These are phyloP conservation scores for Santalum album DNA, from an alignment of 164 flowering plant genomes.

Conservation along the genomic window DNA sequence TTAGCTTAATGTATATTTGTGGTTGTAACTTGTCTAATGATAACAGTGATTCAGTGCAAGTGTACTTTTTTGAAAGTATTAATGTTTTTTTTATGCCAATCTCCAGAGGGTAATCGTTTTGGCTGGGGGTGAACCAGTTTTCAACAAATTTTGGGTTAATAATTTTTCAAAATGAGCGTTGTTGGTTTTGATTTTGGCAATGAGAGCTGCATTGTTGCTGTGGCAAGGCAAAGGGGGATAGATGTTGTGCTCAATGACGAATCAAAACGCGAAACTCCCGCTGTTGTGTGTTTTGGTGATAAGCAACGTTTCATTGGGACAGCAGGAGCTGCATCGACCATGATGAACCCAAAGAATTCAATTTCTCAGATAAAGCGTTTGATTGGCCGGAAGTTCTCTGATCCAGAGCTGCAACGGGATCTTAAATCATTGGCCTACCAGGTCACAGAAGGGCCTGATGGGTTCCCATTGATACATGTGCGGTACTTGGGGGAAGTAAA, in stretches of 20 bases:
- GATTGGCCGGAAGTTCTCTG: conserved; percentile 65
- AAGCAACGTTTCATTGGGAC: conserved; percentile 92
- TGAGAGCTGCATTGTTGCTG: conserved; percentile 88
- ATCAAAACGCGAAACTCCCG: conserved; percentile 89
- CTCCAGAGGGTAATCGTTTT: too few relatives aligned
- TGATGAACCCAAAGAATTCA: conserved; percentile 84
- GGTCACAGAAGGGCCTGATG: conserved; percentile 88
- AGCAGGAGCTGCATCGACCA: conserved; percentile 79
- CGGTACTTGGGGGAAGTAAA: conserved; percentile 66
- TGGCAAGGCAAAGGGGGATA: conserved; percentile 87
- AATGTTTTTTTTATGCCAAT: too few relatives aligned
- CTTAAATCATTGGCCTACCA: conserved; percentile 58
- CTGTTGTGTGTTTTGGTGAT: conserved; percentile 84
- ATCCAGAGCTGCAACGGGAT: conserved; percentile 82
- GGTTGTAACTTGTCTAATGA: too few relatives aligned
- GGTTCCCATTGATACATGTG: conserved; percentile 70
- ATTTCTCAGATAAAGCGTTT: conserved; percentile 77
- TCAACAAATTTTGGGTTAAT: too few relatives aligned
- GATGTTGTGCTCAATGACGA: too few relatives aligned
- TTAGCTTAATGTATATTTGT: too few relatives aligned
- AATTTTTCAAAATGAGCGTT: conserved; percentile 90
- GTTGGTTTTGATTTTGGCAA: conserved; percentile 95
- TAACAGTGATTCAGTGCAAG: too few relatives aligned
- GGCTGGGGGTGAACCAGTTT: too few relatives aligned
- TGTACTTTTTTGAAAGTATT: too few relatives aligned